Evolutionary conservation across 805 yeast genomes (phyloP), one percentile per base, ranked within the genome.

Genomic region (Monosporozyma yasuniensis): DNA sequence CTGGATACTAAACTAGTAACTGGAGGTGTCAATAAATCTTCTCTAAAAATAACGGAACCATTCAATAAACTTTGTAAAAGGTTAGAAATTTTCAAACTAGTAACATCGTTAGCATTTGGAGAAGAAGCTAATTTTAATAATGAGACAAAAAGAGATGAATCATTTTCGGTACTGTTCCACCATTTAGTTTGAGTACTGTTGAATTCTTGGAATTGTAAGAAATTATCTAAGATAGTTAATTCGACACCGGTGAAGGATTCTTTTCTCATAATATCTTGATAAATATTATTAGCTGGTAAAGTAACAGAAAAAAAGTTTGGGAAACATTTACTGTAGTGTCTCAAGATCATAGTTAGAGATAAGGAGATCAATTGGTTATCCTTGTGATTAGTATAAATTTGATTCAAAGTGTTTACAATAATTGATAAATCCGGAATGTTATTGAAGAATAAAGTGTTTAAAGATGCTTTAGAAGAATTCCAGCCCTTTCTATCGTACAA

Each of bases 61-160:
- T 69, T 67, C 0, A 77, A 65, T 42, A 87, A 67, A 34, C 64
- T 71, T 5, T 72, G 61, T 21, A 86, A 60, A 16, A 85, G 69
- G n/a, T 66, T 63, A 3, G 72, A 67, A 10, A 81, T 73, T 54
- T 81, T 81, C 34, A 55, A 61, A 4, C 69, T 61, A 14, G 70
- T 61, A 8, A 69, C 50, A 8, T 50, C 56, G 4, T 59, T 51
- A 1, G 66, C 54, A n/a, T 60, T 58, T 23, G 52, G 59, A 0
- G 69, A 63, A 1, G 73, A 65, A 0, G 78, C 77, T 37, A 87
- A 66, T 59, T 78, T 77, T 27, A 85, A 58, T 49, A 88, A 68
- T 6, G 79, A 76, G 0, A 90, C 80, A 64, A 87, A 88, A 43
- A 86, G 69, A 0, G 95, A 81, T 49, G 74, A 72, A 16, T 71